phyloP scores from a whole-genome alignment of 257 asterid species.

The Eustoma russellianum region DNA sequence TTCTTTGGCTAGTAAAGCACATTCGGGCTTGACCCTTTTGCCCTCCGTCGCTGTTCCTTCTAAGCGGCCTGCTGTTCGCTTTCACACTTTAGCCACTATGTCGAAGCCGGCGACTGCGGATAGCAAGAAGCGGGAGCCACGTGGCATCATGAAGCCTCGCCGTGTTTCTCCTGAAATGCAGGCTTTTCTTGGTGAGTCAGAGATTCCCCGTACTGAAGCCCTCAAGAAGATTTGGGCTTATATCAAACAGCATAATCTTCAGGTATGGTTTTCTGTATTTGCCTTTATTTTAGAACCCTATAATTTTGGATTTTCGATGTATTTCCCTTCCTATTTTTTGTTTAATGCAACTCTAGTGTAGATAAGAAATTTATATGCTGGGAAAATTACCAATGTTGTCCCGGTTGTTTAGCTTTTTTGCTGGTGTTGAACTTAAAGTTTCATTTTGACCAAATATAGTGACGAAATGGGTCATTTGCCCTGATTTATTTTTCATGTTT shows the following conservation, averaged over 20 bases:
- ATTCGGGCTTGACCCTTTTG: conserved; percentile 5
- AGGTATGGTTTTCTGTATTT: conserved; percentile 29
- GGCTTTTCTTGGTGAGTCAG: conserved; percentile 82
- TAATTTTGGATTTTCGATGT: no score
- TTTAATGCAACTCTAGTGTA: no score
- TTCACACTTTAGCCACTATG: conserved; percentile 30
- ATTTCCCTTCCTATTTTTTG: no score
- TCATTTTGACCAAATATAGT: no score
- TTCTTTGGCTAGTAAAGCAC: conserved; percentile 21
- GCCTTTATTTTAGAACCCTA: neutral
- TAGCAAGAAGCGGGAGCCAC: conserved; percentile 60
- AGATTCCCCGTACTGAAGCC: conserved; percentile 69
- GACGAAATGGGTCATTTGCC: no score
- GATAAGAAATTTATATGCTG: no score
- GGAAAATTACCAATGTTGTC: no score
- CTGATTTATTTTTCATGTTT: no score
- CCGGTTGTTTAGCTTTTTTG: no score
- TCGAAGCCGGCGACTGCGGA: conserved; percentile 55
- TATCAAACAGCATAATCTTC: conserved; percentile 65
- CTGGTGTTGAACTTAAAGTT: no score
- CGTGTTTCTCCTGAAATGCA: conserved; percentile 76
- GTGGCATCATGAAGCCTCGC: conserved; percentile 84
- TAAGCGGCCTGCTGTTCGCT: conserved; percentile 26
- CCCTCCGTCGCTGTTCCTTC: conserved; percentile 11
- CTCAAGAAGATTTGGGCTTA: conserved; percentile 79